Conservation (phyloP, 169 alveolate species). For the Eimeria maxima region DNA sequence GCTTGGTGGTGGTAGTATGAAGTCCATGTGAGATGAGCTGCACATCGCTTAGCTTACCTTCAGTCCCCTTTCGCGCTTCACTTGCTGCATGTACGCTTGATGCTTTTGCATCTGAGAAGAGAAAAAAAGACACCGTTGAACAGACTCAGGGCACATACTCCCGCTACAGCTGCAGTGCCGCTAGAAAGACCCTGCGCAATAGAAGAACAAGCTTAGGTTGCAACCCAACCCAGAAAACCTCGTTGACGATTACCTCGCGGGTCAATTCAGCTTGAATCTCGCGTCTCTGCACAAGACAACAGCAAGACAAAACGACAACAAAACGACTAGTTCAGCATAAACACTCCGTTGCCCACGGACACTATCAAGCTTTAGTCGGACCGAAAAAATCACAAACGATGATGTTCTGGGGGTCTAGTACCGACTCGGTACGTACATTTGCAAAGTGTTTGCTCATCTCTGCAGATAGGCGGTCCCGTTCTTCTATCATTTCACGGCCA, state of each 20-base stretch:
- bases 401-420: neutral
- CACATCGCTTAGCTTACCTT: neutral
- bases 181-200: neutral
- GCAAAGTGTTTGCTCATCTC: slow-evolving; percentile 57
- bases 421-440: neutral
- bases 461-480: slow-evolving; percentile 32
- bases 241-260: slow-evolving; percentile 40
- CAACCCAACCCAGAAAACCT: neutral
- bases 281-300: slow-evolving; percentile 17
- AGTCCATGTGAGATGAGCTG: neutral
- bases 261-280: slow-evolving; percentile 53
- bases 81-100: slow-evolving; percentile 62
- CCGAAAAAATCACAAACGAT: neutral
- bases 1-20: neutral
- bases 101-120: slow-evolving; percentile 46
- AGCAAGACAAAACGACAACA: neutral
- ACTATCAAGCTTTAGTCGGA: neutral
- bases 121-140: neutral
- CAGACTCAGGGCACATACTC: neutral
- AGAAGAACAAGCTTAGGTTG: neutral
- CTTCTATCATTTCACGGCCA: slow-evolving; percentile 77
- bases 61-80: slow-evolving; percentile 66
- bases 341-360: neutral
- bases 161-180: neutral
- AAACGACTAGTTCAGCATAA: no score